Conservation (phyloP, 2,329 filamentous ascomycete genomes). For the Akanthomyces lecanii region DNA sequence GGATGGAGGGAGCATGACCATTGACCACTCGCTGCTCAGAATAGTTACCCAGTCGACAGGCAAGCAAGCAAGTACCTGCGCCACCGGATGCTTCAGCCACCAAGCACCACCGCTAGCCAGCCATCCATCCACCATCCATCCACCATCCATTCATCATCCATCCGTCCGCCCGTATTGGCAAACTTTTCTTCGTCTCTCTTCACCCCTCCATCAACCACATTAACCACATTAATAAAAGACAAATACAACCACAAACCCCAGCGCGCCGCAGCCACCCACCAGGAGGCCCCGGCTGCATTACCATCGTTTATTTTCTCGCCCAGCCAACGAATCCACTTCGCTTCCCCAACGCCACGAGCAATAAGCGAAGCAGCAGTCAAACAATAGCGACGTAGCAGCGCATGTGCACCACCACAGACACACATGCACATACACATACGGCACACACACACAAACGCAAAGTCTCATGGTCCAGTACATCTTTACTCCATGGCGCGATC, state of each 20-base stretch:
- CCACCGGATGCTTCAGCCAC: not conserved
- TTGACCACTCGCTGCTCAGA: too few relatives aligned
- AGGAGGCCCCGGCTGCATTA: not conserved
- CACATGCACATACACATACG: not conserved
- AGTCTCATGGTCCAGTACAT: slow-evolving; percentile 62
- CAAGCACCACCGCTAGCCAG: not conserved
- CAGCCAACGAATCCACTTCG: slow-evolving; percentile 1
- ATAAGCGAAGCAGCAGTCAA: not conserved
- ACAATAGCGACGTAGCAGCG: slow-evolving; percentile 6
- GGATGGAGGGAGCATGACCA: too few relatives aligned
- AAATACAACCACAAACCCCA: not conserved
- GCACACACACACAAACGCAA: not conserved
- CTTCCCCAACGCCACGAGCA: not conserved
- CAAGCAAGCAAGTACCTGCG: not conserved
- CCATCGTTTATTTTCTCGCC: not conserved
- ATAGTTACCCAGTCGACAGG: too few relatives aligned
- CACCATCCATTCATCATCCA: not conserved
- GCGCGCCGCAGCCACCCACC: not conserved
- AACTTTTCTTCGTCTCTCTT: not conserved
- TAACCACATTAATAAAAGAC: not conserved
- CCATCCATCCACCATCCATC: too few relatives aligned
- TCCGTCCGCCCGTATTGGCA: not conserved
- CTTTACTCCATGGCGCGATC: slow-evolving; percentile 69
- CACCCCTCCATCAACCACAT: not conserved
- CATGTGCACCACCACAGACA: not conserved